These are phyloP conservation scores for Kwoniella sp. DNA, from an alignment of 768 basidiomycete species.

Conservation along the genomic window DNA sequence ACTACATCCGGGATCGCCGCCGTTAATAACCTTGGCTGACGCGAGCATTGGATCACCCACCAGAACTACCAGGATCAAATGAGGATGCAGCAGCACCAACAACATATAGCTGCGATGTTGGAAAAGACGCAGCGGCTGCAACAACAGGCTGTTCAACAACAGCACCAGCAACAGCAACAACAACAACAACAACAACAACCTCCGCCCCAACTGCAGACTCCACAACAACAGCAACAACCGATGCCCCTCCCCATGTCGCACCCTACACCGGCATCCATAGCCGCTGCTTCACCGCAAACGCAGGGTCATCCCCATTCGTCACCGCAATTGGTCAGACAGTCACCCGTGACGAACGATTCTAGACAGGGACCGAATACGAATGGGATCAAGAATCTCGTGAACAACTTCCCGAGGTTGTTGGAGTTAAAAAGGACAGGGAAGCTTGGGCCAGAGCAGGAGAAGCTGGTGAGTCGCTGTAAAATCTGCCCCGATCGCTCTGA, in stretches of 20 bases:
- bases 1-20: too few relatives aligned
- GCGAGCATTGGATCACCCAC: neutral
- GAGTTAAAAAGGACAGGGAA: slow-evolving; percentile 33
- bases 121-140: slow-evolving; percentile 28
- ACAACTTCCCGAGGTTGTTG: slow-evolving; percentile 42
- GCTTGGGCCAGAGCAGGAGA: slow-evolving; percentile 37
- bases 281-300: slow-evolving; percentile 18
- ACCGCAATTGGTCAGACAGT: slow-evolving; percentile 22
- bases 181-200: slow-evolving; percentile 11
- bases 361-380: neutral
- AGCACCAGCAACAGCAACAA: slow-evolving; percentile 23
- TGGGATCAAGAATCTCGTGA: slow-evolving; percentile 32
- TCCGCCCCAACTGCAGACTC: slow-evolving; percentile 11
- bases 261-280: slow-evolving; percentile 21
- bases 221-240: slow-evolving; percentile 20
- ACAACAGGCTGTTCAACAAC: slow-evolving; percentile 24
- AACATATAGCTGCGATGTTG: slow-evolving; percentile 26
- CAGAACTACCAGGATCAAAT: slow-evolving; percentile 23
- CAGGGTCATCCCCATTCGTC: slow-evolving; percentile 14
- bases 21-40: neutral
- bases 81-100: slow-evolving; percentile 29
- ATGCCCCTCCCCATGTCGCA: slow-evolving; percentile 14
- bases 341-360: slow-evolving; percentile 1
- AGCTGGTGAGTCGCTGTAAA: slow-evolving; percentile 32
- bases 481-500: neutral